These are phyloP conservation scores for Pistacia integerrima DNA, from an alignment of 345 rosid species.

Conservation along the genomic window DNA sequence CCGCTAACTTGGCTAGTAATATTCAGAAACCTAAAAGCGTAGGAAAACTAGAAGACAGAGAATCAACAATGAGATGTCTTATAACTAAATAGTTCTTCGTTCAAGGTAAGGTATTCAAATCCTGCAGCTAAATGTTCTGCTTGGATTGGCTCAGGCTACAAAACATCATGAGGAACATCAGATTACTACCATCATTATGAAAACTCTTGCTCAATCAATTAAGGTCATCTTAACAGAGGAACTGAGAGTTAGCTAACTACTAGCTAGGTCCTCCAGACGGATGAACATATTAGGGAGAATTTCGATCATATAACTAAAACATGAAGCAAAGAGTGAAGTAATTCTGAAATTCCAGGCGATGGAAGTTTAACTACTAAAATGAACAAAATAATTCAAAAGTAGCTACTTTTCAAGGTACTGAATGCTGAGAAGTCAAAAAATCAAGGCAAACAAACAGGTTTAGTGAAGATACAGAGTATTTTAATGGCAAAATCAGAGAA, in stretches of 20 bases:
- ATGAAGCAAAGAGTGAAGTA: background rate
- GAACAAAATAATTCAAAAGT: background rate
- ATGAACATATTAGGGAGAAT: background rate
- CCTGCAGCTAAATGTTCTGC: background rate
- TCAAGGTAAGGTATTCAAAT: background rate
- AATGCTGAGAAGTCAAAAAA: background rate
- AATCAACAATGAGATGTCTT: conserved; percentile 6
- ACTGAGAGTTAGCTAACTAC: background rate
- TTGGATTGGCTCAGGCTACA: background rate
- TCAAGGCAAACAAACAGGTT: background rate
- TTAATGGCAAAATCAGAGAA: background rate
- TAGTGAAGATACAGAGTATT: background rate
- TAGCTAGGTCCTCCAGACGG: background rate
- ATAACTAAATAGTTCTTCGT: background rate
- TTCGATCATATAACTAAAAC: background rate
- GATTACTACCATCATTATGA: background rate
- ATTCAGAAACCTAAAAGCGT: background rate
- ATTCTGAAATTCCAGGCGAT: background rate
- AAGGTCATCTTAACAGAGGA: background rate
- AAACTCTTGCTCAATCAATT: background rate
- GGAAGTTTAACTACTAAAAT: background rate
- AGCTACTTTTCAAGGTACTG: background rate
- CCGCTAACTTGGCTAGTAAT: background rate
- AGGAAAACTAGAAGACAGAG: background rate
- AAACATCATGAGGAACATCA: background rate